phyloP scores from a whole-genome alignment of 2,329 filamentous ascomycete species.

The Xylaria sp. region DNA sequence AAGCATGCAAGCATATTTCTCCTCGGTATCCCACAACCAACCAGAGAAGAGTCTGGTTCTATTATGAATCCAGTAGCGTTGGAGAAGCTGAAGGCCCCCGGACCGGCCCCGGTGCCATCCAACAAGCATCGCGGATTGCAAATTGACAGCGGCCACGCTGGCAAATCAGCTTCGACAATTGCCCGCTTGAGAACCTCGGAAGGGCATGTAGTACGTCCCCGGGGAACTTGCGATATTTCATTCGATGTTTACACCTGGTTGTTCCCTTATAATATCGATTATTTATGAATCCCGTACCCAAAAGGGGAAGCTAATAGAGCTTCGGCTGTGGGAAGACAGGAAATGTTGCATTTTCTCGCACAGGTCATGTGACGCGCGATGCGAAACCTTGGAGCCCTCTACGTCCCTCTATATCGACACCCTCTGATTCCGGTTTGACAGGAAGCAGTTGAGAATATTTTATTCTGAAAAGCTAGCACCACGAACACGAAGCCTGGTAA shows the following conservation, averaged over 20 bases:
- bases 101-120: neutral
- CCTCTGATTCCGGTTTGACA: neutral
- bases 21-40: neutral
- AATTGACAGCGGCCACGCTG: neutral
- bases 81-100: neutral
- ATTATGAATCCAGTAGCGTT: neutral
- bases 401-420: neutral
- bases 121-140: neutral
- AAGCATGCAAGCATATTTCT: neutral
- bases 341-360: neutral
- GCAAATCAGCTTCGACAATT: conserved; percentile 4
- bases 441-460: neutral
- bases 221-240: neutral
- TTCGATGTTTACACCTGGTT: neutral
- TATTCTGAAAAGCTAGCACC: too few relatives aligned
- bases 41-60: neutral
- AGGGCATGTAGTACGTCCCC: neutral
- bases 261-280: too few relatives aligned
- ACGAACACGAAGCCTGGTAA: neutral
- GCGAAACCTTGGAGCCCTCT: neutral
- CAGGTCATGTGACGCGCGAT: conserved; percentile 1
- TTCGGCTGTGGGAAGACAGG: neutral
- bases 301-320: neutral
- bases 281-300: neutral
- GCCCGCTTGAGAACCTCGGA: neutral